Base-by-base conservation (phyloP, 257 asterid genomes). In the Cruciata laevipes region DNA sequence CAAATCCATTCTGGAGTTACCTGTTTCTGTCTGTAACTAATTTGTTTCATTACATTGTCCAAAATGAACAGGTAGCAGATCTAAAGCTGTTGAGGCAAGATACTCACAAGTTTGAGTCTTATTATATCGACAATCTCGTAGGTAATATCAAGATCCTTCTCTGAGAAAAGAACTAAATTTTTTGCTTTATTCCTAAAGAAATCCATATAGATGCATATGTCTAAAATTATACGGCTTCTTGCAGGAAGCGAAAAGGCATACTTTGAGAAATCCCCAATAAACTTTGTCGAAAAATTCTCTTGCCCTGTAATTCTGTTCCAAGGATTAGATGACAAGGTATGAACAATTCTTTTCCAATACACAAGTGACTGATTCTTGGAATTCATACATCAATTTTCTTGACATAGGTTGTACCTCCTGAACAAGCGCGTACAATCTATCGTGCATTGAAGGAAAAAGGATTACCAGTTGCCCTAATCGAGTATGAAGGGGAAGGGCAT, bases 241-340 rank as follows among this genome's bases (percentile, higher is more conserved):
- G 79, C 92, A 91, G 96, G 96, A 73, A 47, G 21, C 20, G 55
- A 47, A 76, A 73, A 24, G 1, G 87, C 76, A 7, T 88, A 72
- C 87, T 82, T 79, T 73, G 89, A 85, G 78, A 81, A 96, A 71
- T 85, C 97, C 20, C 96, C 97, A 30, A 86, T 88, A 79, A 88
- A 88, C 78, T 88, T 83, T 61, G 93, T 91, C 16, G 84, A 88
- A 60, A 85, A 79, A 47, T 88, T 91, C 75, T 88, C 97, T 17
- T 86, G 97, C 77, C 97, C 97, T 61, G 75, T 86, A 88, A 87
- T 91, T 73, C 82, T 91, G 63, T 91, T 89, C 80, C 98, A 91
- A 78, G 98, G 98, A 68, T 74, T 87, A 75, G 95, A 91, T 42
- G 99, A 93, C 87, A 88, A 86, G 96, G 99, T 90, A 80, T 56